Evolutionary conservation across 2,329 filamentous ascomycete species (phyloP), one percentile per base, ranked within the genome.

Genomic region (Fonsecaea pedrosoi): DNA sequence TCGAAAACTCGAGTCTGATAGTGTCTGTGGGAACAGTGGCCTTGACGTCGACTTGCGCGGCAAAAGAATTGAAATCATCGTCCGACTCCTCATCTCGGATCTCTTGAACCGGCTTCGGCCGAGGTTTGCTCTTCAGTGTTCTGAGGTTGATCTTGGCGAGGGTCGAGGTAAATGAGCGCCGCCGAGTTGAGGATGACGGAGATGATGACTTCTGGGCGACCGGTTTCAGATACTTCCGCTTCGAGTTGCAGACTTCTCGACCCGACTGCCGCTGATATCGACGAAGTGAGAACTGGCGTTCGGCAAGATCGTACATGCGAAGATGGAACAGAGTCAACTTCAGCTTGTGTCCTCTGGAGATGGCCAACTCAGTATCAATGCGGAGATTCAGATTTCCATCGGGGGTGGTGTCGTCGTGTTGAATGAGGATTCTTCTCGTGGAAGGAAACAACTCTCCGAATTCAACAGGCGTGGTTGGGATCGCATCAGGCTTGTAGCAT

Each of bases 311-410:
- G 77, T 97, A 90, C 92, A 99, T 97, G 74, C 93, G 91, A 67
- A 98, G 83, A 78, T 99, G 94, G 80, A 97, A 98, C 56, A 99
- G 88, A 4, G 89, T 92, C 73, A 91, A 86, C 72, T 88, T 87
- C 69, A 88, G 86, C 70, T 86, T 86, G 60, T 81, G 80, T 50
- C 84, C 83, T 48, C 86, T 85, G 32, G 85, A 84, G 32, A 82
- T 80, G 32, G 82, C 79, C 54, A 92, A 86, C 69, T 91, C 83
- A 5, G 92, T 94, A 76, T 97, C 94, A 66, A 98, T 85, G 37
- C 94, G 89, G 65, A 99, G 84, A 77, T 98, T 98, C 92, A 97
- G 96, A 82, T 97, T 97, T 40, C 94, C 94, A 77, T 99, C 94
- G 3, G 89, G 80, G 0, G 93, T 95, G 57, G 92, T 88, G 78